Evolutionary conservation across 2,329 filamentous ascomycete genomes (phyloP).

Genomic region (Epicoccum nigrum): DNA sequence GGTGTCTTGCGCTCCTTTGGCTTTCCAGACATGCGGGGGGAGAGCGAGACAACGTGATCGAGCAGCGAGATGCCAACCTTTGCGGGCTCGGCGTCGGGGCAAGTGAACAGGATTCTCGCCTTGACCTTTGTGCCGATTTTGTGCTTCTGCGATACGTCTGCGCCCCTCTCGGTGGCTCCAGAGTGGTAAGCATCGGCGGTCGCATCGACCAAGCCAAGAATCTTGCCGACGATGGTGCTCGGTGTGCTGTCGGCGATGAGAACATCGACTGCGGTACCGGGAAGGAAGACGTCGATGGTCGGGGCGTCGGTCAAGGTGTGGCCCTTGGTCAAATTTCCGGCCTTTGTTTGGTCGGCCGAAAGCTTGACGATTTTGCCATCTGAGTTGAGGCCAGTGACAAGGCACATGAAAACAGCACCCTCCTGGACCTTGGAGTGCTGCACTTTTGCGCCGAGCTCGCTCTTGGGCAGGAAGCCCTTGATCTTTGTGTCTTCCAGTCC

Average conservation of each 20-base stretch:
- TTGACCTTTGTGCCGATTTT: slow-evolving; percentile 84
- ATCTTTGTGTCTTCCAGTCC: slow-evolving; percentile 72
- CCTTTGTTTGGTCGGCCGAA: slow-evolving; percentile 72
- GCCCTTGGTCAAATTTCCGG: slow-evolving; percentile 70
- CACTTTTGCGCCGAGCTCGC: slow-evolving; percentile 73
- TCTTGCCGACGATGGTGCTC: slow-evolving; percentile 82
- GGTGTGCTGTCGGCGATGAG: slow-evolving; percentile 76
- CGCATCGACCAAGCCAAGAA: slow-evolving; percentile 89
- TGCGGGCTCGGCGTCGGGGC: slow-evolving; percentile 76
- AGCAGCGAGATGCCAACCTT: slow-evolving; percentile 89
- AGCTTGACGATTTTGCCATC: slow-evolving; percentile 87
- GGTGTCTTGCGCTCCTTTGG: slow-evolving; percentile 58
- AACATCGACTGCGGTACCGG: slow-evolving; percentile 87
- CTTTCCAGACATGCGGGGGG: slow-evolving; percentile 46
- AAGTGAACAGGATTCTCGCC: slow-evolving; percentile 85
- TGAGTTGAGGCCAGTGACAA: slow-evolving; percentile 75
- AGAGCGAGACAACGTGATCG: slow-evolving; percentile 78
- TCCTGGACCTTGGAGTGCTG: slow-evolving; percentile 74
- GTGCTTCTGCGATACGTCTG: slow-evolving; percentile 76
- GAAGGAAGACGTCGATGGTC: slow-evolving; percentile 87
- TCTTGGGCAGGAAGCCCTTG: slow-evolving; percentile 83
- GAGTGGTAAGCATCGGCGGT: slow-evolving; percentile 92
- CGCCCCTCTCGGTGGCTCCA: slow-evolving; percentile 71
- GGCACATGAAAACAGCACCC: slow-evolving; percentile 83
- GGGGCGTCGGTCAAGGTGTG: slow-evolving; percentile 76